These are phyloP conservation scores for Bipolaris cookei DNA, from an alignment of 2,329 filamentous ascomycete species.

Conservation along the genomic window DNA sequence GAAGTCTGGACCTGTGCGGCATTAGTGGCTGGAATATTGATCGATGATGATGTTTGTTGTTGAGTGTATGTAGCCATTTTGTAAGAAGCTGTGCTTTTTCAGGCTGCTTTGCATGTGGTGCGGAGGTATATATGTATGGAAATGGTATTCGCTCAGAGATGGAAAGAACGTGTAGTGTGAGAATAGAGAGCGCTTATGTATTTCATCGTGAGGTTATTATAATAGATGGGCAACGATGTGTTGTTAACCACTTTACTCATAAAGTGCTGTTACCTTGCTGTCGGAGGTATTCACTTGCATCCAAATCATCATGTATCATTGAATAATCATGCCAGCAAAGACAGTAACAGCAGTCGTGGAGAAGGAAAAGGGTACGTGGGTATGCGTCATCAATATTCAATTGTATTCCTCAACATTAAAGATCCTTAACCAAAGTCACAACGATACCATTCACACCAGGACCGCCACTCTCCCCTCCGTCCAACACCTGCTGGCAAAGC, in stretches of 20 bases:
- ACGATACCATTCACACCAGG: constrained; percentile 31
- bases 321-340: not conserved
- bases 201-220: not conserved
- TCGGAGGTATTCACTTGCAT: not conserved
- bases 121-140: not conserved
- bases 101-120: not conserved
- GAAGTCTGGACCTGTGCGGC: not conserved
- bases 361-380: not conserved
- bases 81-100: too few relatives aligned
- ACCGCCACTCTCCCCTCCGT: constrained; percentile 37
- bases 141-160: not conserved
- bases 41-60: not conserved
- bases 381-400: not conserved
- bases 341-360: not conserved
- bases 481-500: constrained; percentile 32
- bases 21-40: not conserved
- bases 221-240: not conserved
- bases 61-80: not conserved
- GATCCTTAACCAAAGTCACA: constrained; percentile 31
- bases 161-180: not conserved
- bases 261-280: not conserved
- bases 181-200: not conserved
- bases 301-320: not conserved
- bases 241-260: not conserved
- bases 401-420: constrained; percentile 14